Base-by-base conservation (phyloP, 108 stramenopile species). In the Cyclotella atomus region DNA sequence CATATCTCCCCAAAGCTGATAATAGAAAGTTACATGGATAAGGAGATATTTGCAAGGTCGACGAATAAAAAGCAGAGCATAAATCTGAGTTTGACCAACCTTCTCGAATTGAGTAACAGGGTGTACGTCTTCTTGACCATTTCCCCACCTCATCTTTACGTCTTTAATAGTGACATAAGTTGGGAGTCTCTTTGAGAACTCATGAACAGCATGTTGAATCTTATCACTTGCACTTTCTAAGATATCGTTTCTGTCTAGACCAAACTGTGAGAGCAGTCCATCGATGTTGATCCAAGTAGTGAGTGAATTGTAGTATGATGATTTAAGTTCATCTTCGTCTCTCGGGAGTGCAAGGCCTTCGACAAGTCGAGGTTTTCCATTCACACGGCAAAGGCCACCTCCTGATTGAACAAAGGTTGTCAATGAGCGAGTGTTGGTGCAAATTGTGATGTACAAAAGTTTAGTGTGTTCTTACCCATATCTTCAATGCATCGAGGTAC, bases 241-340 rank as follows among this genome's bases (percentile, higher is more conserved):
- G 21, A 81, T 52, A 53, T 85, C 81, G 30, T 65, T 44, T 59
- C 82, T 55, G 21, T 70, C 27, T 9, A 87, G 50, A 14, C 79
- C 82, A 69, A 78, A 85, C 21, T 65, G 76, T 10, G 28, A 27
- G 25, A 87, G 70, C 7, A 87, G 70, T 38, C 57, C 75, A 56
- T 87, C 84, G 29, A 87, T 80, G 49, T 85, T 71, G 9, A 87
- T 80, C 87, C 87, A 87, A 46, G 83, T 84, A 45, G 87, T 87
- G 33, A 87, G 77, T 52, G 77, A 73, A 57, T 87, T 87, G 75
- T 84, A 87, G 32, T 85, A 87, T 0, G 84, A 74, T 38, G 82
- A 83, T 33, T 83, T 84, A 57, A 87, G 65, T 73, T 85, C 84
- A 73, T 87, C 87, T 67, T 84, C 78, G 55, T 83, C 82, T 16